These are phyloP conservation scores for Phaeoacremonium minimum DNA, from an alignment of 2,329 filamentous ascomycete species.

Conservation along the genomic window DNA sequence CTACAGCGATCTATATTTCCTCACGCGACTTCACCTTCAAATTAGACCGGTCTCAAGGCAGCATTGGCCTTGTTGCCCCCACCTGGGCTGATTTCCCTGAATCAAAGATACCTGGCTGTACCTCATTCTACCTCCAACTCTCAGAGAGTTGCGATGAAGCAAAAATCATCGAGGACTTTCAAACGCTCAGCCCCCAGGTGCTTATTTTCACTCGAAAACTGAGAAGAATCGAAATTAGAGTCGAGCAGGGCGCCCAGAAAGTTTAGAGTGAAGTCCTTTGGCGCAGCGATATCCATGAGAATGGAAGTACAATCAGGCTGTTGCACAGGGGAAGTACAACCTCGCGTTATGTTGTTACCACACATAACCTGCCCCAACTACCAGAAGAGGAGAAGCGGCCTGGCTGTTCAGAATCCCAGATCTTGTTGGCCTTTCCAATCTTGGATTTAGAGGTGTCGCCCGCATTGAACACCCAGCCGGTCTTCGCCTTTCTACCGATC, in stretches of 20 bases:
- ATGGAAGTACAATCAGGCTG: no score
- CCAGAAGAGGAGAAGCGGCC: constrained; percentile 4
- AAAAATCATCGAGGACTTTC: neutral
- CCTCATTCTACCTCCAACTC: neutral
- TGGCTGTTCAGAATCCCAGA: constrained; percentile 8
- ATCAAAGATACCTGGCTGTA: neutral
- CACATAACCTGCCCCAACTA: constrained; percentile 4
- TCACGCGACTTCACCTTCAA: constrained; percentile 22
- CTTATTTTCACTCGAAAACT: neutral
- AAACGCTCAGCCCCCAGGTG: neutral
- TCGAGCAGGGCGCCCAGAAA: neutral
- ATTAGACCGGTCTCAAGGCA: constrained; percentile 18
- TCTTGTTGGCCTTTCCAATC: constrained; percentile 17
- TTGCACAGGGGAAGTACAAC: no score
- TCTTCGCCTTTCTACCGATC: constrained; percentile 17
- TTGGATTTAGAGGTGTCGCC: neutral
- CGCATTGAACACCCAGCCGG: constrained; percentile 6
- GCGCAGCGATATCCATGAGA: neutral
- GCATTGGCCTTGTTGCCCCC: neutral
- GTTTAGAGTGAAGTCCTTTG: neutral
- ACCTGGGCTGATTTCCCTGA: neutral
- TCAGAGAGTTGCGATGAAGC: neutral
- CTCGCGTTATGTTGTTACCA: neutral
- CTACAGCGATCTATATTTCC: constrained; percentile 21
- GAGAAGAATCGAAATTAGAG: neutral